Conservation (phyloP, 768 basidiomycete species). For the Lactarius hengduanensis region DNA sequence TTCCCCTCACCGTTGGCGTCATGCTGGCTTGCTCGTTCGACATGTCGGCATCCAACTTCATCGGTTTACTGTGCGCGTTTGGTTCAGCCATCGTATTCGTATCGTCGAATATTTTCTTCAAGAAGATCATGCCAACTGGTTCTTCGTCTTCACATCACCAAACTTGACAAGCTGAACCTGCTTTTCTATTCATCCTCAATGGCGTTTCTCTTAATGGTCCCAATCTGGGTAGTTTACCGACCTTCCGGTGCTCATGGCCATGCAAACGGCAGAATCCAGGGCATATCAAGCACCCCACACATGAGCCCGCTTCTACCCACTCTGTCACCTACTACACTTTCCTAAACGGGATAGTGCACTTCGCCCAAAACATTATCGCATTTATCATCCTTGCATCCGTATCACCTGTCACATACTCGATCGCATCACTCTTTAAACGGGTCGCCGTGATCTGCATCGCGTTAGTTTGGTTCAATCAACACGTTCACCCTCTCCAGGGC, state of each 20-base stretch:
- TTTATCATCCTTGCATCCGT: constrained; percentile 95
- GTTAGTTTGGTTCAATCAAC: constrained; percentile 93
- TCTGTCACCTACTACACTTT: constrained; percentile 80
- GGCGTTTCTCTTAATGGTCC: constrained; percentile 95
- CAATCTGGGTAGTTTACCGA: constrained; percentile 93
- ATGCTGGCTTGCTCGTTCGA: constrained; percentile 98
- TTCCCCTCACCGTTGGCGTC: constrained; percentile 94
- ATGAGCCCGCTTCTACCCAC: constrained; percentile 51
- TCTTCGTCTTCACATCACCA: constrained; percentile 51
- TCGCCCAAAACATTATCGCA: constrained; percentile 95
- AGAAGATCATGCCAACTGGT: constrained; percentile 86
- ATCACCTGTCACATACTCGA: constrained; percentile 98
- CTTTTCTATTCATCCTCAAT: constrained; percentile 91
- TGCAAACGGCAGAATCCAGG: constrained; percentile 38
- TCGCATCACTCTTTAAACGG: constrained; percentile 96
- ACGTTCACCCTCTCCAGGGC: constrained; percentile 79
- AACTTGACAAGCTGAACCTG: constrained; percentile 96
- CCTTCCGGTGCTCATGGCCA: constrained; percentile 61
- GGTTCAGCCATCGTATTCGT: constrained; percentile 97
- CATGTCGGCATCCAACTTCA: constrained; percentile 77
- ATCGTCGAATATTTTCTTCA: constrained; percentile 98
- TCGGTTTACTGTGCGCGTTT: constrained; percentile 93
- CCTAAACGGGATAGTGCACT: constrained; percentile 95
- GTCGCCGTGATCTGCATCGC: constrained; percentile 98
- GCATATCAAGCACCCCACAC: constrained; percentile 46